Evolutionary conservation across 257 asterid species (phyloP).

Genomic region (Solanum dulcamara): DNA sequence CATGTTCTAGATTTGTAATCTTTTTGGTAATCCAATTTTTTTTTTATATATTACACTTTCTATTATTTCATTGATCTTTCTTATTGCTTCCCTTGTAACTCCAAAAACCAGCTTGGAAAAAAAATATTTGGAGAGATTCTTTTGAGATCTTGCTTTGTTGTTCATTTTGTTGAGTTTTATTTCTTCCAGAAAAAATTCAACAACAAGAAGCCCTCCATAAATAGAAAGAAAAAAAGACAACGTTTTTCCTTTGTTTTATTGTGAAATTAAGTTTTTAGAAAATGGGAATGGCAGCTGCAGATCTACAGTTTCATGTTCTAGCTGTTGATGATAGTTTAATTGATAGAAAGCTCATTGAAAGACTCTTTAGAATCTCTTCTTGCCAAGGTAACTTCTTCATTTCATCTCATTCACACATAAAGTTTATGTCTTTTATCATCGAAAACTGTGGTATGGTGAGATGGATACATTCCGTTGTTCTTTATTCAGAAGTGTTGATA

Average conservation of each 20-base stretch:
- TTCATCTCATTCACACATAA: not conserved
- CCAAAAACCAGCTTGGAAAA: conserved; percentile 37
- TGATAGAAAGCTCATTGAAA: conserved; percentile 38
- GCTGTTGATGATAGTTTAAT: conserved; percentile 42
- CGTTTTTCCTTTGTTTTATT: not conserved
- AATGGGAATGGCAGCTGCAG: conserved; percentile 31
- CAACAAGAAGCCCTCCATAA: too few relatives aligned
- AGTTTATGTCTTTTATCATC: not conserved
- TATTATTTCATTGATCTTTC: not conserved
- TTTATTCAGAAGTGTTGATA: too few relatives aligned
- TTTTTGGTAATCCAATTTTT: conserved; percentile 1
- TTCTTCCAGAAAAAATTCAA: too few relatives aligned
- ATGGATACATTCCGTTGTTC: too few relatives aligned
- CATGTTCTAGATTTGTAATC: conserved; percentile 1
- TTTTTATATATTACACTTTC: not conserved
- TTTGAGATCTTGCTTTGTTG: conserved; percentile 82
- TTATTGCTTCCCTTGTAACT: conserved; percentile 62
- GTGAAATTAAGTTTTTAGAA: not conserved
- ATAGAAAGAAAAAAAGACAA: not conserved
- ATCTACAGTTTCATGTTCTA: conserved; percentile 31
- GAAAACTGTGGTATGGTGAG: not conserved
- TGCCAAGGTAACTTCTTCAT: conserved; percentile 22
- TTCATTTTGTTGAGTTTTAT: too few relatives aligned
- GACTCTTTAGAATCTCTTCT: conserved; percentile 34
- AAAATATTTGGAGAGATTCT: conserved; percentile 32